Base-by-base conservation (phyloP, 139 green algal species). In the Haematococcus sp. region DNA sequence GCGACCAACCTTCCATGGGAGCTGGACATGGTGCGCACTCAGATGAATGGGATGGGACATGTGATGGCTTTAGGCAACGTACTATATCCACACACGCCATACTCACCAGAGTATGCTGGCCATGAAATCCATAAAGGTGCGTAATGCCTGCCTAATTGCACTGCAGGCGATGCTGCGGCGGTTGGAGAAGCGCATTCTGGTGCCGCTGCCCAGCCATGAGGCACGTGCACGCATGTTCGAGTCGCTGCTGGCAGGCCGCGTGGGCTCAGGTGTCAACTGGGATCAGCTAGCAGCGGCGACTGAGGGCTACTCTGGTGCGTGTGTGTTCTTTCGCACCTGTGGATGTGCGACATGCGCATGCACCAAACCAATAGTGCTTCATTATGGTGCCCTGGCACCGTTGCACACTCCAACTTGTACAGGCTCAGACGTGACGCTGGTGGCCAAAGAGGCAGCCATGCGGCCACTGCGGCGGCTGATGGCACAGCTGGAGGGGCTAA, bases 361-460 rank as follows among this genome's bases (percentile, higher is more conserved):
- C n/a, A n/a, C n/a, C n/a, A n/a, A n/a, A n/a, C n/a, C n/a, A n/a
- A n/a, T n/a, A n/a, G n/a, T n/a, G n/a, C n/a, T n/a, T n/a, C n/a
- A n/a, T n/a, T n/a, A n/a, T n/a, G n/a, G n/a, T n/a, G n/a, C n/a
- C n/a, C n/a, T n/a, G n/a, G n/a, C n/a, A n/a, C n/a, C n/a, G n/a
- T n/a, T n/a, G n/a, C n/a, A n/a, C n/a, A n/a, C n/a, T n/a, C n/a
- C n/a, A n/a, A n/a, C n/a, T n/a, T n/a, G n/a, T 73, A 13, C 70
- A 74, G 84, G 86, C 17, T 74, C 58, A 52, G 86, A 91, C 54
- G 78, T 91, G 52, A 63, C 65, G 16, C 73, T 87, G 44, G 73
- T 88, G 32, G 82, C 84, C 70, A 88, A 88, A 54, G 87, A 91
- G 63, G 81, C 84, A 28, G 87, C 87, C 4, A 91, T 91, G 87